Evolutionary conservation across 768 basidiomycete genomes (phyloP).

Genomic region (Pleurotus cornucopiae): DNA sequence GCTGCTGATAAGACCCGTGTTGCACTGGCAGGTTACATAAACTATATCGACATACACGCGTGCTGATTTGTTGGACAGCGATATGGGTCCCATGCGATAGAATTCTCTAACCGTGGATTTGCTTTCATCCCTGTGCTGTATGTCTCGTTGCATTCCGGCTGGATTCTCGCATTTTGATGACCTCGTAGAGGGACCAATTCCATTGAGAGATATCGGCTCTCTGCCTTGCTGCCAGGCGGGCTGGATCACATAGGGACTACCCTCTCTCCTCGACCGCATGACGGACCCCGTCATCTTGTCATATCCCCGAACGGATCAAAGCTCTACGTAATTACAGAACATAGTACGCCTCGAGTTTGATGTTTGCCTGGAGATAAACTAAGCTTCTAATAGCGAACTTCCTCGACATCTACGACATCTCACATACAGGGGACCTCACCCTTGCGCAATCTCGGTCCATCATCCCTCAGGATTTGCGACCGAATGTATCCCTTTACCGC

Average conservation of each 20-base stretch:
- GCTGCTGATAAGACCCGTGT: constrained; percentile 45
- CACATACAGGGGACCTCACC: constrained; percentile 11
- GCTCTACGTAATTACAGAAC: constrained; percentile 50
- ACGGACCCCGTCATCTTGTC: constrained; percentile 51
- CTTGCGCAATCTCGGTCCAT: constrained; percentile 20
- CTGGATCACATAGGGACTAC: constrained; percentile 33
- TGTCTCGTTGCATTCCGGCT: neutral
- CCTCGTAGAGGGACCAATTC: constrained; percentile 30
- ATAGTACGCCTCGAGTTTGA: constrained; percentile 25
- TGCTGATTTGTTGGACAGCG: constrained; percentile 23
- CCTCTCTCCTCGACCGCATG: constrained; percentile 36
- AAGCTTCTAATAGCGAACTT: constrained; percentile 35
- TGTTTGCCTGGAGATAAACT: neutral
- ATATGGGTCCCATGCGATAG: constrained; percentile 49
- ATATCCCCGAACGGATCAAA: constrained; percentile 47
- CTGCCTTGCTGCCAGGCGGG: constrained; percentile 18
- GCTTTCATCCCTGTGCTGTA: constrained; percentile 46
- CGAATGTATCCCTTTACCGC: constrained; percentile 22
- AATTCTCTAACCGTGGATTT: constrained; percentile 32
- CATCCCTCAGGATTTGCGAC: constrained; percentile 17
- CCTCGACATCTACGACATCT: constrained; percentile 39
- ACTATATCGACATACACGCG: neutral
- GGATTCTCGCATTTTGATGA: neutral
- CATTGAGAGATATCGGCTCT: constrained; percentile 38
- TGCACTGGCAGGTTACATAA: constrained; percentile 30